Conservation (phyloP, 2,329 filamentous ascomycete species). For the Cercospora zeina region DNA sequence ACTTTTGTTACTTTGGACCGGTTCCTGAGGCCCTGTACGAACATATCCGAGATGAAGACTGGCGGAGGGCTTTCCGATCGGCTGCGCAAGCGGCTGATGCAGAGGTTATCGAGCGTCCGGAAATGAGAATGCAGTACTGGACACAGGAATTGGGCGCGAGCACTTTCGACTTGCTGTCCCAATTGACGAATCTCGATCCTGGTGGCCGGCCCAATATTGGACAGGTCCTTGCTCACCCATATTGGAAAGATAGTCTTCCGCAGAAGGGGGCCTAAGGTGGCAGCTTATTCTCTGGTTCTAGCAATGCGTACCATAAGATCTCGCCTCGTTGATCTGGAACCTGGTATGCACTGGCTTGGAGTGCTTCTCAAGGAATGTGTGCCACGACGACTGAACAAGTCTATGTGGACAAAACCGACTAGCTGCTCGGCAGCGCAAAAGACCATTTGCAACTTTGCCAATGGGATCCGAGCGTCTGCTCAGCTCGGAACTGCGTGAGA, state of each 20-base stretch:
- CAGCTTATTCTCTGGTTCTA: too few relatives aligned
- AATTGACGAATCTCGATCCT: conserved; percentile 41
- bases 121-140: conserved; percentile 38
- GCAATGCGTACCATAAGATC: too few relatives aligned
- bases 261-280: too few relatives aligned
- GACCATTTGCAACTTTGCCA: too few relatives aligned
- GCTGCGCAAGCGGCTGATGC: conserved; percentile 36
- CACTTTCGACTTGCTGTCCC: conserved; percentile 40
- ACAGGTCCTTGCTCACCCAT: conserved; percentile 40
- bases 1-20: conserved; percentile 43
- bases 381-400: too few relatives aligned
- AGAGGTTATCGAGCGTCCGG: conserved; percentile 36
- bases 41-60: conserved; percentile 36
- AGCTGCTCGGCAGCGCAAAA: too few relatives aligned
- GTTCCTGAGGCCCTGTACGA: conserved; percentile 38
- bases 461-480: too few relatives aligned
- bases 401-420: too few relatives aligned
- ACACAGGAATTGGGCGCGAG: conserved; percentile 34
- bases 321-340: too few relatives aligned
- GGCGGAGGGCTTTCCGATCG: conserved; percentile 34
- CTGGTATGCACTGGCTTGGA: too few relatives aligned
- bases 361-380: too few relatives aligned
- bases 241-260: conserved; percentile 33
- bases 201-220: conserved; percentile 39
- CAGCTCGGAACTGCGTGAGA: too few relatives aligned